Evolutionary conservation across 495 filamentous ascomycete genomes (phyloP).

Genomic region (Penicillium goetzii): DNA sequence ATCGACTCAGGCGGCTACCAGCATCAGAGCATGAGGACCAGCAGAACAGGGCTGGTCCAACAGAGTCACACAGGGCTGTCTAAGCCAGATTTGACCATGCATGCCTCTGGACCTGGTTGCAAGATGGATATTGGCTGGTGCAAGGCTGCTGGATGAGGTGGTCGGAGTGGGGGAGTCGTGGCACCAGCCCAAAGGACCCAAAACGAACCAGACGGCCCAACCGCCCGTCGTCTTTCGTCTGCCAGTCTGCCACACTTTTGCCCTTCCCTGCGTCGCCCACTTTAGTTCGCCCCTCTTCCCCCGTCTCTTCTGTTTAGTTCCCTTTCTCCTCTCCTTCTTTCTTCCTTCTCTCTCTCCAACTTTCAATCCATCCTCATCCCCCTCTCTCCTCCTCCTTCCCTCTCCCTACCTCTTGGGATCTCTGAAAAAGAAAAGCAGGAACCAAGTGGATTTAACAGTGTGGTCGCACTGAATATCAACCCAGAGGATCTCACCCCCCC

Average conservation of each 20-base stretch:
- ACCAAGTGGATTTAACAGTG: constrained; percentile 21
- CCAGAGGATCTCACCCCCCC: constrained; percentile 17
- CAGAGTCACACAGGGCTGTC: constrained; percentile 28
- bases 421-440: neutral
- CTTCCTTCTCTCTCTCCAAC: constrained; percentile 20
- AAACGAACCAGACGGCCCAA: constrained; percentile 40
- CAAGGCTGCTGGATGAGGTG: constrained; percentile 5
- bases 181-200: constrained; percentile 45
- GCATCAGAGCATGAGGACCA: constrained; percentile 1
- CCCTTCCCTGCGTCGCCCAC: constrained; percentile 29
- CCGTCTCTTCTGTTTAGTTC: constrained; percentile 13
- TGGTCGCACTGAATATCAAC: constrained; percentile 23
- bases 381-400: constrained; percentile 17
- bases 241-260: no score
- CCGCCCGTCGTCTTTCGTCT: constrained; percentile 30
- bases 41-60: neutral
- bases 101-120: constrained; percentile 31
- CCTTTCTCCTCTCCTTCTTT: constrained; percentile 21
- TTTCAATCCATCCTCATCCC: constrained; percentile 5
- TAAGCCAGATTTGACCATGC: constrained; percentile 46
- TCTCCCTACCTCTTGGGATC: constrained; percentile 10
- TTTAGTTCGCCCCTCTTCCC: constrained; percentile 30
- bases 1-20: constrained; percentile 19
- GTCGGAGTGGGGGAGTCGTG: constrained; percentile 44
- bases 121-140: neutral